Evolutionary conservation across 176 grass and related monocot species (phyloP), one percentile per base, ranked within the genome.

Genomic region (Musa acuminata): DNA sequence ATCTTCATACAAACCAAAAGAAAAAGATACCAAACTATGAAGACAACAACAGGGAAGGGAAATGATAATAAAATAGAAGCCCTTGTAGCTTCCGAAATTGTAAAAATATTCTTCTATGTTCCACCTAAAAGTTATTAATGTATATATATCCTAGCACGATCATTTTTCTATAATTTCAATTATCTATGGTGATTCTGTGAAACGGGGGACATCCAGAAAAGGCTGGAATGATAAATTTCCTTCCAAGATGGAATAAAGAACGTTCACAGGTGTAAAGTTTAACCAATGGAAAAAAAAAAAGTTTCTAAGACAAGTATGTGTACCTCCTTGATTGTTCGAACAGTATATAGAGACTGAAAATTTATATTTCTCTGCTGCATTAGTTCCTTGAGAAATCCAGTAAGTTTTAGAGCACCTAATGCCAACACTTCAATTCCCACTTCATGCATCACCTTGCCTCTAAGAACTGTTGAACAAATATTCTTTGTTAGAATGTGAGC

Each of bases 301-400:
- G 35, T 43, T 5, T 43, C 35, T 43, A 43, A 43, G 35, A 6
- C 35, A 25, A 64, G 23, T 65, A 8, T 51, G 67, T 13, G 63
- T 84, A 98, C 95, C 90, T 98, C 95, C 76, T 98, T 98, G 84
- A 98, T 91, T 55, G 86, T 74, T 64, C 90, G 86, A 80, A 98
- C 86, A 53, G 95, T 94, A 74, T 98, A 94, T 64, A 87, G 68
- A 59, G 90, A 98, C 19, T 93, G 84, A 60, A 88, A 98, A 67
- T 24, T n/a, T 77, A 87, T 91, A 82, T 85, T 82, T 82, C 84
- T 87, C 55, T 55, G 83, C 54, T 93, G 95, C 84, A 94, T 81
- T 78, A 91, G 73, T 73, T 94, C 90, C 84, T 87, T 98, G 52
- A 98, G 85, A 89, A 89, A 94, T 27, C 86, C 88, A 83, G 90